A percentile compares a stretch with the other conserved stretches of the same genome.
Evolutionary conservation across 164 flowering plant species (phyloP).

Genomic region (Dillenia suffruticosa): DNA sequence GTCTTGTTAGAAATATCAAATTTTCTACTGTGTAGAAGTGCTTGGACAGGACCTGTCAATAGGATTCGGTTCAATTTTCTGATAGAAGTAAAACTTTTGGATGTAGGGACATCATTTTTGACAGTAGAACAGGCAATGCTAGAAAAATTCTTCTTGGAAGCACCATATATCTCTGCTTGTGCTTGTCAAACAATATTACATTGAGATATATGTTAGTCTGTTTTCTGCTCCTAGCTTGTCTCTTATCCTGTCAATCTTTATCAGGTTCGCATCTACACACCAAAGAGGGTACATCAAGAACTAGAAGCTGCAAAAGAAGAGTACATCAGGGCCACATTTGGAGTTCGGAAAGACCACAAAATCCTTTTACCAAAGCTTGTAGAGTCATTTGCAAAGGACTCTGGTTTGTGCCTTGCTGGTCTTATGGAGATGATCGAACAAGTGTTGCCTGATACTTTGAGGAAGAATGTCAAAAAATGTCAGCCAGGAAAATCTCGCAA

Average conservation of each 20-base stretch:
- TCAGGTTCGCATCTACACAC: constrained; percentile 83
- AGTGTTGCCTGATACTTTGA: constrained; percentile 55
- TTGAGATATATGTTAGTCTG: no score
- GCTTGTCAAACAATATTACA: no score
- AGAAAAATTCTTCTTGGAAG: no score
- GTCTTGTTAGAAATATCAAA: no score
- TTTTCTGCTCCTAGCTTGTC: background rate
- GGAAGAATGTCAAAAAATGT: constrained; percentile 46
- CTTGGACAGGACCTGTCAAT: no score
- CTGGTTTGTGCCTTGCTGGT: constrained; percentile 47
- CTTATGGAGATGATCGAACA: constrained; percentile 61
- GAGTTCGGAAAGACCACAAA: constrained; percentile 59
- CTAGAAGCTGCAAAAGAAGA: constrained; percentile 88
- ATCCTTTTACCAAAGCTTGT: constrained; percentile 71
- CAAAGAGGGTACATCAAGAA: constrained; percentile 70
- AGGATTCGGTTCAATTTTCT: no score
- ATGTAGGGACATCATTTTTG: no score
- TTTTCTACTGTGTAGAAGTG: no score
- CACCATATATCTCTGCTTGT: no score
- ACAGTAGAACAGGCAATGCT: no score
- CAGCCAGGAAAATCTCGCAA: constrained; percentile 48
- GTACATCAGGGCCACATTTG: constrained; percentile 70
- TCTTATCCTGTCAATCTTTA: background rate
- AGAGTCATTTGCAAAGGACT: constrained; percentile 74
- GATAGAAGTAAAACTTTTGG: no score